These are phyloP conservation scores for Biancaea sappan DNA, from an alignment of 306 rosid genomes.

Conservation along the genomic window DNA sequence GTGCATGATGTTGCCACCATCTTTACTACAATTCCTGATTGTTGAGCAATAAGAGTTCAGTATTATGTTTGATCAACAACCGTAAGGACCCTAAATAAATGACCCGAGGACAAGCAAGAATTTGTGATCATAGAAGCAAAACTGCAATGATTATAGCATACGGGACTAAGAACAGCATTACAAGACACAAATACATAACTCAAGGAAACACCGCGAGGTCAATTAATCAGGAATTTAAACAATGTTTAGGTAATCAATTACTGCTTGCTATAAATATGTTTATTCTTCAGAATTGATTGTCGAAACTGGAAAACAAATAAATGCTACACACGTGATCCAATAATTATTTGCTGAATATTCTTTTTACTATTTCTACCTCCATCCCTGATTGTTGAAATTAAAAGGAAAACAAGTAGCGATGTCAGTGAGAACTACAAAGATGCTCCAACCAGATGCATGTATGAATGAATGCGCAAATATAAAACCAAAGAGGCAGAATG, in stretches of 20 bases:
- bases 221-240: slow-evolving; percentile 5
- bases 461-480: neutral
- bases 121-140: slow-evolving; percentile 35
- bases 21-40: slow-evolving; percentile 31
- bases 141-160: slow-evolving; percentile 5
- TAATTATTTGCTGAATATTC: neutral
- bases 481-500: neutral
- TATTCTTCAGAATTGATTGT: neutral
- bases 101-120: slow-evolving; percentile 30
- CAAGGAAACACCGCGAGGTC: slow-evolving; percentile 1
- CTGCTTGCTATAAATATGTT: slow-evolving; percentile 9
- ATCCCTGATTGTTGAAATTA: slow-evolving; percentile 3
- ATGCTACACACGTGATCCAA: neutral
- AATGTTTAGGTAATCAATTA: neutral
- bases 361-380: slow-evolving; percentile 17
- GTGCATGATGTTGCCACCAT: slow-evolving; percentile 77
- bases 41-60: slow-evolving; percentile 7
- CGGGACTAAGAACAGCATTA: slow-evolving; percentile 4
- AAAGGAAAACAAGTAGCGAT: neutral
- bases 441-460: neutral
- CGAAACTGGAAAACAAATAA: slow-evolving; percentile 5
- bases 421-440: slow-evolving; percentile 4
- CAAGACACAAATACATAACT: slow-evolving; percentile 11
- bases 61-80: slow-evolving; percentile 26
- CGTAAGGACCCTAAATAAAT: neutral